phyloP scores from a whole-genome alignment of 495 filamentous ascomycete genomes.

The Cryomyces antarcticus region DNA sequence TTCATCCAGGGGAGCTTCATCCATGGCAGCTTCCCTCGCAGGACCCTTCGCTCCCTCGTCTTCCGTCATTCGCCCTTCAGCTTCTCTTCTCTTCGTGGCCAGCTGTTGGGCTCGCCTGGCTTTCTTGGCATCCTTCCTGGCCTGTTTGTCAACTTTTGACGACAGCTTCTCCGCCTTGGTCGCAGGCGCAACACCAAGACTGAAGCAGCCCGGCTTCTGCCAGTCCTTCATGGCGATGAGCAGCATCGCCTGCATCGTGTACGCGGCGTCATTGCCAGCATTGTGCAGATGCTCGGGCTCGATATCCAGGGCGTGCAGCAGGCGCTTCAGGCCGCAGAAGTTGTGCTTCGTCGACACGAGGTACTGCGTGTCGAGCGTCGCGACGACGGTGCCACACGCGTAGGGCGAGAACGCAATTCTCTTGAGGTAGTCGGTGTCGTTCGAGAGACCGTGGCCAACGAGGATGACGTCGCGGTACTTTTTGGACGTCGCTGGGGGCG shows the following conservation, averaged over 20 bases:
- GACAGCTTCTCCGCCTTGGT: not conserved
- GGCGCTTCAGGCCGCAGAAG: not conserved
- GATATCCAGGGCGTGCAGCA: not conserved
- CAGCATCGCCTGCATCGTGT: constrained; percentile 1
- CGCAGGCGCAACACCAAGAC: not conserved
- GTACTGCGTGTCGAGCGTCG: not conserved
- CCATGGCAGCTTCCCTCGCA: no score
- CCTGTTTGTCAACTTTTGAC: not conserved
- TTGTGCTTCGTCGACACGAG: constrained; percentile 1
- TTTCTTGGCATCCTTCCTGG: not conserved
- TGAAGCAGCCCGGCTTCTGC: not conserved
- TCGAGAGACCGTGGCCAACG: not conserved
- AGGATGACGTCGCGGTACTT: not conserved
- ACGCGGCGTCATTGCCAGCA: constrained; percentile 3
- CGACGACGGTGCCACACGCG: not conserved
- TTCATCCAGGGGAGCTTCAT: no score
- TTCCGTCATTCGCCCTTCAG: no score
- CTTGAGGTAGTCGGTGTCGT: constrained; percentile 1
- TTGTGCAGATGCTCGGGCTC: not conserved
- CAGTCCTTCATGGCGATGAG: not conserved
- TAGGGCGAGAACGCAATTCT: not conserved
- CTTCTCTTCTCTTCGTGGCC: no score
- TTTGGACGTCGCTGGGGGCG: not conserved
- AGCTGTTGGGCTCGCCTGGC: not conserved
- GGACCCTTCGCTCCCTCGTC: no score